Evolutionary conservation across 2,329 filamentous ascomycete genomes (phyloP), one percentile per base, ranked within the genome.

Genomic region (Fusarium albidum): DNA sequence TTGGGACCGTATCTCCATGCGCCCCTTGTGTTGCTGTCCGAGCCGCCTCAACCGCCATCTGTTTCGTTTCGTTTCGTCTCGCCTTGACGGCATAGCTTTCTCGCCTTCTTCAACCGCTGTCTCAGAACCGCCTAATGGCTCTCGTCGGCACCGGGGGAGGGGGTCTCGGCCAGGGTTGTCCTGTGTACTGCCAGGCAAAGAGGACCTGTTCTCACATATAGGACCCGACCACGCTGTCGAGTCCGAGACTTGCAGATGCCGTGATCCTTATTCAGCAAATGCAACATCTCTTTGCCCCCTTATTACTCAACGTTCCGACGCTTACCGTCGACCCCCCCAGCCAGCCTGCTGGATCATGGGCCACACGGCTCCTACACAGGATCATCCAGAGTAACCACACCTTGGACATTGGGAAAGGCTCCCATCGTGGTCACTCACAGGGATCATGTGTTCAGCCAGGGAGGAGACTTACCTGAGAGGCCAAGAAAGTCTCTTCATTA

Each of bases 201-300:
- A 25, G 18, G 34, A 17, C 27, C 33, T 39, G 15, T 47, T 35
- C 44, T 32, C 29, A 39, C 26, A 38, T 33, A 49, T 48, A 49
- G 42, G 29, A 44, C 49, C 33, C 40, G 14, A 34, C 55, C 58
- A 59, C 55, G 46, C 46, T 38, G 39, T 52, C 46, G 46, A 59
- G 35, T 52, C 43, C 58, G 50, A 44, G 54, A 61, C 55, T 37
- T 46, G 42, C 58, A 56, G 44, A 39, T 59, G 50, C 43, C 40
- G 58, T 62, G 58, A 49, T 31, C 46, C 55, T 40, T 37, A 55
- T 46, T 26, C 13, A 44, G 35, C n/a, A 25, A n/a, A 43, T 61
- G 42, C 26, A 59, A 31, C 27, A 13, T 11, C 43, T 31, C 33
- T 25, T 40, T 21, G 21, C 21, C 21, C 46, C 27, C 25, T 57